A percentile compares a stretch with the other conserved stretches of the same genome.
These are phyloP conservation scores for Cenococcum geophilum DNA, from an alignment of 495 filamentous ascomycete genomes.

Conservation along the genomic window DNA sequence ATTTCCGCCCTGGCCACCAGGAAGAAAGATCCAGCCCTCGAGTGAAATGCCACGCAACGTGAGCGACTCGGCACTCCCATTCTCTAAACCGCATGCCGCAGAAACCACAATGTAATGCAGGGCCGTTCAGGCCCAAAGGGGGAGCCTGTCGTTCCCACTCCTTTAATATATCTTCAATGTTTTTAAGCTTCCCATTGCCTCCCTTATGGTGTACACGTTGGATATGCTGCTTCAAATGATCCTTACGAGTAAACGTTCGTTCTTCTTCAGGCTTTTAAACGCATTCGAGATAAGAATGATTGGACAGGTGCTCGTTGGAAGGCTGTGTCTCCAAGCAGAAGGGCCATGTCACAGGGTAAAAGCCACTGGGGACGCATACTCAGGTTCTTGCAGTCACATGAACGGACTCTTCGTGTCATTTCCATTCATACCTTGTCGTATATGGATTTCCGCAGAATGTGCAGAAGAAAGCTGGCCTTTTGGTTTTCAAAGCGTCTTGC, in stretches of 20 bases:
- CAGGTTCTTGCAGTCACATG: not conserved
- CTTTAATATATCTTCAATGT: not conserved
- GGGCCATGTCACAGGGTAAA: not conserved
- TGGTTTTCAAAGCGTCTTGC: not conserved
- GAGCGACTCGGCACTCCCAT: not conserved
- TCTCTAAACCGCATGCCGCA: not conserved
- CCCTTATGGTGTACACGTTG: not conserved
- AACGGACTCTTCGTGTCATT: not conserved
- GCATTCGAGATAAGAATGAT: not conserved
- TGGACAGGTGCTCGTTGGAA: not conserved
- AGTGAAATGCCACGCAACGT: not conserved
- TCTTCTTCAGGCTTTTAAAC: not conserved
- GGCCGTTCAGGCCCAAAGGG: not conserved
- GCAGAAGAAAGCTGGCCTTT: not conserved
- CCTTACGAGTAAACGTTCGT: not conserved
- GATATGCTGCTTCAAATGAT: not conserved
- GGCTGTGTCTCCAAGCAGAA: not conserved
- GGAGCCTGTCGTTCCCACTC: not conserved
- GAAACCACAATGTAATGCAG: not conserved
- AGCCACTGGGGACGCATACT: not conserved
- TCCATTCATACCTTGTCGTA: not conserved
- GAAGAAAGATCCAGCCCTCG: not conserved
- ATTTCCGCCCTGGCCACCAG: not conserved
- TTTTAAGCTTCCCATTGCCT: not conserved
- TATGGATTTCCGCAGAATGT: not conserved